phyloP scores from a whole-genome alignment of 2,329 filamentous ascomycete genomes.

The Teratosphaeria viscida region DNA sequence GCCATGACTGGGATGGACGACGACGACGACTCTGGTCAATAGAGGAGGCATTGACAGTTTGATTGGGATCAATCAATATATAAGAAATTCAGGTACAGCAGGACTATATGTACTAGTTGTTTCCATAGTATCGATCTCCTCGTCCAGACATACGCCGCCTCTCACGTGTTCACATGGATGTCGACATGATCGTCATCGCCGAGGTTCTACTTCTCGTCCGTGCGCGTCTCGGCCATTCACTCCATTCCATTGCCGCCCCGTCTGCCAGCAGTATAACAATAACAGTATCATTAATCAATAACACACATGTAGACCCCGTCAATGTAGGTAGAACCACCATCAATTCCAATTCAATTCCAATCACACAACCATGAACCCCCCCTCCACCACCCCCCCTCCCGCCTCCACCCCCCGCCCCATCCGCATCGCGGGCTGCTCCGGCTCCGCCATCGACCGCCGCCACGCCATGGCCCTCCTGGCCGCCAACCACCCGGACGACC shows the following conservation, averaged over 20 bases:
- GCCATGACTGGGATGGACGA: not conserved
- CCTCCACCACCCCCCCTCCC: too few species aligned
- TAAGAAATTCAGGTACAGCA: not conserved
- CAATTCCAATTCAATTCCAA: too few species aligned
- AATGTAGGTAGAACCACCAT: too few species aligned
- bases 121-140: not conserved
- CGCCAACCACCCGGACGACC: constrained; percentile 22
- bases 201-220: not conserved
- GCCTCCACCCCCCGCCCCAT: constrained; percentile 9
- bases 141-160: not conserved
- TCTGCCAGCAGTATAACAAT: not conserved
- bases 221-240: not conserved
- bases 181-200: not conserved
- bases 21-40: too few species aligned
- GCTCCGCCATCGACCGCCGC: constrained; percentile 30
- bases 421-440: constrained; percentile 26
- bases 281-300: too few species aligned
- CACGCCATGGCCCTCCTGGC: constrained; percentile 26
- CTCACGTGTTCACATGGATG: not conserved
- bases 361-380: too few species aligned
- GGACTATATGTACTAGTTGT: not conserved
- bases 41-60: not conserved
- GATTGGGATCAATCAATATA: not conserved
- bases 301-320: too few species aligned
- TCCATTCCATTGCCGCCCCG: not conserved